Conservation (phyloP, 2,329 filamentous ascomycete species). For the Penicillium psychrosexuale region DNA sequence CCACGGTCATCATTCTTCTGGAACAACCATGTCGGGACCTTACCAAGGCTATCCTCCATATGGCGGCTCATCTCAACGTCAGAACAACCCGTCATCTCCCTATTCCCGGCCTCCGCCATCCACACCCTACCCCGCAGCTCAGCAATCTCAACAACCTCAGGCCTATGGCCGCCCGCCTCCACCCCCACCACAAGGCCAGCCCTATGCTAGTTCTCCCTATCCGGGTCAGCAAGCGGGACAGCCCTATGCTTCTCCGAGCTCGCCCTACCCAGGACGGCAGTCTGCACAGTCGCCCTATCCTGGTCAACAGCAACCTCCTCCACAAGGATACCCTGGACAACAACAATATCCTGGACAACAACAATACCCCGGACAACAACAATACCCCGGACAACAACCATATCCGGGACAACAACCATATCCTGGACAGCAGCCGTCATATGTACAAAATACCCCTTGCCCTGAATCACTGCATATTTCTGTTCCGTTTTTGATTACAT, state of each 20-base stretch:
- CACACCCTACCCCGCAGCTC: constrained; percentile 25
- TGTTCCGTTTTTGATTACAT: neutral
- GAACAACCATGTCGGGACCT: constrained; percentile 34
- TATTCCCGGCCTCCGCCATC: constrained; percentile 30
- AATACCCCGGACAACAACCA: constrained; percentile 10
- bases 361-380: constrained; percentile 15
- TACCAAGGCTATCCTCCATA: constrained; percentile 39
- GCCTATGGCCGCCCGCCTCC: constrained; percentile 44
- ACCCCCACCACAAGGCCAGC: constrained; percentile 38
- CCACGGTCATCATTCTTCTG: constrained; percentile 10
- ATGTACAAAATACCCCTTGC: constrained; percentile 24
- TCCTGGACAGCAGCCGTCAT: constrained; percentile 22
- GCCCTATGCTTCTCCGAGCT: constrained; percentile 22
- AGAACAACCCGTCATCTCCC: constrained; percentile 33
- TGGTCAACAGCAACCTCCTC: constrained; percentile 11
- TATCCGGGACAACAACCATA: constrained; percentile 10
- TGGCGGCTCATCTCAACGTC: constrained; percentile 32
- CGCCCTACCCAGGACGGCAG: constrained; percentile 20
- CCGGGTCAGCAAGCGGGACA: constrained; percentile 6
- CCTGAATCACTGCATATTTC: constrained; percentile 1
- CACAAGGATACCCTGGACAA: constrained; percentile 34
- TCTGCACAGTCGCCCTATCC: constrained; percentile 10
- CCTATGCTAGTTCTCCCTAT: constrained; percentile 33
- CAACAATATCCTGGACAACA: constrained; percentile 13
- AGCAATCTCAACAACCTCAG: constrained; percentile 17